Percentiles rank a stretch among this genome's conserved stretches.
Evolutionary conservation across 257 asterid species (phyloP).

Genomic region (Solanum bulbocastanum): DNA sequence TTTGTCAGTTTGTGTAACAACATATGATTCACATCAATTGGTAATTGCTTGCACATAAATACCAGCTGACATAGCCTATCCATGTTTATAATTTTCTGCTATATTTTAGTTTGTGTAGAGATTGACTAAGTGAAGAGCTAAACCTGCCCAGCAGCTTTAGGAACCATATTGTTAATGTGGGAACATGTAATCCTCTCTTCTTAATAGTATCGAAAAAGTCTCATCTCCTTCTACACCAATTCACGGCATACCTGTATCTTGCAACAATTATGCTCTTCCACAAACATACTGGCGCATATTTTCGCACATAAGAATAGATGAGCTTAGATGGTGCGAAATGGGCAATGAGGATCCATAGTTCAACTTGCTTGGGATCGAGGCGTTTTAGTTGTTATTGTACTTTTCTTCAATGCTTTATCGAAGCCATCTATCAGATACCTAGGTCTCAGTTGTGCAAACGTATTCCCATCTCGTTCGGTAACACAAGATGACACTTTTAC

Average conservation of each 20-base stretch:
- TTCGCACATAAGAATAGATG: not conserved
- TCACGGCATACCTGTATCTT: not conserved
- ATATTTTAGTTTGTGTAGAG: not conserved
- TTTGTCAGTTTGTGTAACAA: not conserved
- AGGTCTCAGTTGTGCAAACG: not conserved
- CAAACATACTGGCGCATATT: not conserved
- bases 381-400: not conserved
- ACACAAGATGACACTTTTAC: not conserved
- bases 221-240: not conserved
- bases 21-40: not conserved
- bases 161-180: not conserved
- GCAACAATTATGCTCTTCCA: not conserved
- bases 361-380: not conserved
- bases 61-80: not conserved
- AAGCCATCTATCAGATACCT: not conserved
- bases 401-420: not conserved
- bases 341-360: not conserved
- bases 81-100: not conserved
- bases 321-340: not conserved
- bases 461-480: not conserved
- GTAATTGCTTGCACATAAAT: not conserved
- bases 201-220: not conserved
- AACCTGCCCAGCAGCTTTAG: not conserved
- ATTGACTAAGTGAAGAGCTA: not conserved
- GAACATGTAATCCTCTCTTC: not conserved